Evolutionary conservation across 352 stramenopile genomes (phyloP).

Genomic region (Plasmopara halstedii): DNA sequence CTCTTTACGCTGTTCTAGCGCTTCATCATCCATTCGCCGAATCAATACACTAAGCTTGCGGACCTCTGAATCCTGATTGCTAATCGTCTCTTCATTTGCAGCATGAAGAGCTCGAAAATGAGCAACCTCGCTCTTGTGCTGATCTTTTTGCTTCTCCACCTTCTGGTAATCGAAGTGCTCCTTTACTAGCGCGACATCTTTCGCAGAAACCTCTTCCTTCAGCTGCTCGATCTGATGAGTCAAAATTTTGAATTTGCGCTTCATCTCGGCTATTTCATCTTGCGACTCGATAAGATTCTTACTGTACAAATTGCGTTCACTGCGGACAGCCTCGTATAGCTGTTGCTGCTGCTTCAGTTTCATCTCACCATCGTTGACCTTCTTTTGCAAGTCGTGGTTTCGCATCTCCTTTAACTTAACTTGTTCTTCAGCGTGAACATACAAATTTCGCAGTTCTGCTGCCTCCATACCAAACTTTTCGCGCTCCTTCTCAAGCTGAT

Average conservation of each 20-base stretch:
- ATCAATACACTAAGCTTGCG: conserved; percentile 90
- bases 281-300: conserved; percentile 95
- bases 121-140: conserved; percentile 91
- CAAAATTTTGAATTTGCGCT: conserved; percentile 96
- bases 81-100: conserved; percentile 89
- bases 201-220: conserved; percentile 93
- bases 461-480: conserved; percentile 88
- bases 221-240: conserved; percentile 94
- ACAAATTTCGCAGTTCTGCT: conserved; percentile 79
- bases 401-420: conserved; percentile 76
- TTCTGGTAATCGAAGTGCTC: conserved; percentile 95
- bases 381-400: conserved; percentile 79
- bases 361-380: conserved; percentile 84
- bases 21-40: conserved; percentile 91
- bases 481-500: conserved; percentile 89
- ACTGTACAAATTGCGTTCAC: conserved; percentile 92
- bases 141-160: conserved; percentile 92
- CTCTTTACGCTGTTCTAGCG: conserved; percentile 91
- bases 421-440: conserved; percentile 77
- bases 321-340: conserved; percentile 91
- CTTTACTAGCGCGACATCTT: conserved; percentile 94
- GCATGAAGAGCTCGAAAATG: conserved; percentile 81
- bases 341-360: conserved; percentile 97
- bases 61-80: conserved; percentile 93
- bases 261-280: conserved; percentile 94